These are phyloP conservation scores for Colletotrichum liaoningense DNA, from an alignment of 2,329 filamentous ascomycete genomes.

Conservation along the genomic window DNA sequence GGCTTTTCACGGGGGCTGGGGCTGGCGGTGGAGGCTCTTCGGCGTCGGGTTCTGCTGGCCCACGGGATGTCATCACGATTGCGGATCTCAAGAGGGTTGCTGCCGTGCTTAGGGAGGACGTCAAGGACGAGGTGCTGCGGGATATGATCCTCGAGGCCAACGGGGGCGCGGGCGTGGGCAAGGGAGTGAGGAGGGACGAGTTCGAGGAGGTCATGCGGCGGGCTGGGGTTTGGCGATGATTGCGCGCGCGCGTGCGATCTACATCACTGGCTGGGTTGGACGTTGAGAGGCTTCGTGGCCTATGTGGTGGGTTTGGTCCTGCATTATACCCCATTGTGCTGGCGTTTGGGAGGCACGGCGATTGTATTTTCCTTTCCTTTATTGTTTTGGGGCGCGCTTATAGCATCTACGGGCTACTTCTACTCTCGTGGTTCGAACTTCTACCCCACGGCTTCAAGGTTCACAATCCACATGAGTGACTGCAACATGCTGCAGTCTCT, in stretches of 20 bases:
- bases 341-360: constrained; percentile 13
- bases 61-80: constrained; percentile 75
- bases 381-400: not conserved
- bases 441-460: not conserved
- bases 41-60: not conserved
- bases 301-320: not conserved
- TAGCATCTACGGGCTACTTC: not conserved
- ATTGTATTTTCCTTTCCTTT: not conserved
- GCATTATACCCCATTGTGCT: constrained; percentile 30
- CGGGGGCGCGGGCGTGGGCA: constrained; percentile 77
- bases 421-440: not conserved
- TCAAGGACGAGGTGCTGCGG: constrained; percentile 83
- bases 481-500: not conserved
- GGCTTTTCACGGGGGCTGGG: constrained; percentile 76
- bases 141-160: constrained; percentile 98
- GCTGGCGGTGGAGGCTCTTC: constrained; percentile 42
- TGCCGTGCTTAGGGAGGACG: constrained; percentile 83
- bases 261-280: not conserved
- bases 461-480: not conserved
- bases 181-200: constrained; percentile 80
- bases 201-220: constrained; percentile 88
- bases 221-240: constrained; percentile 83
- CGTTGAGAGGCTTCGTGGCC: not conserved
- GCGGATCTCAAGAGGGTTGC: constrained; percentile 83
- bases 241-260: not conserved